Evolutionary conservation across 352 stramenopile genomes (phyloP), one percentile per base, ranked within the genome.

Genomic region (Phytophthora ohioensis): DNA sequence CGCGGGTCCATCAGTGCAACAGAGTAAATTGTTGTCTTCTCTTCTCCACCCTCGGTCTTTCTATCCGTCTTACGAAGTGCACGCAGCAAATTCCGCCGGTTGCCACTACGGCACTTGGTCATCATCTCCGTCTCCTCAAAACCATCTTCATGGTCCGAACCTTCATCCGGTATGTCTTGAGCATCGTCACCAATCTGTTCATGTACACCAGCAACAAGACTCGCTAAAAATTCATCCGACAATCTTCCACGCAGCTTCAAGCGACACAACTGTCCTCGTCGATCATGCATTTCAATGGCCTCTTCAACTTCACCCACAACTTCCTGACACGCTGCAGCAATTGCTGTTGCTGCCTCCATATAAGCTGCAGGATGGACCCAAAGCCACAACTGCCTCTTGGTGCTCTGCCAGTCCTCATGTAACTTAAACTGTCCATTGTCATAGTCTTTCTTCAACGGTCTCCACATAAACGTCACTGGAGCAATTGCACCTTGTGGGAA

Each of bases 291-390:
- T 60, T 92, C 74, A 41, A 95, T 79, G 2, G 66, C 72, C 36
- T 79, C 78, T 17, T 84, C 75, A 8, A 71, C 73, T 8, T 87
- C 78, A 12, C 54, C 66, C 17, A 83, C 68, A 3, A 90, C 67
- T 10, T 79, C 57, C 31, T 87, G 70, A 42, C 84, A 93, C 13
- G 85, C 87, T 10, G 52, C 46, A 31, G 73, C 72, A 48, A 94
- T 90, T 8, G 82, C 87, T 9, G 59, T 83, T 5, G 85, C 82
- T 2, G 87, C 83, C 56, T 92, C 85, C 77, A 92, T 88, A 64
- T 87, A 93, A 35, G 84, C 84, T 8, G 85, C 84, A 5, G 87
- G 81, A 45, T 94, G 87, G 49, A 94, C 82, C 87, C 87, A 94
- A 1, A 94, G 68, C 87, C 87, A 94, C 15, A 94, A 59, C 58